phyloP scores from a whole-genome alignment of 768 basidiomycete genomes.

The Boletus speciosus region DNA sequence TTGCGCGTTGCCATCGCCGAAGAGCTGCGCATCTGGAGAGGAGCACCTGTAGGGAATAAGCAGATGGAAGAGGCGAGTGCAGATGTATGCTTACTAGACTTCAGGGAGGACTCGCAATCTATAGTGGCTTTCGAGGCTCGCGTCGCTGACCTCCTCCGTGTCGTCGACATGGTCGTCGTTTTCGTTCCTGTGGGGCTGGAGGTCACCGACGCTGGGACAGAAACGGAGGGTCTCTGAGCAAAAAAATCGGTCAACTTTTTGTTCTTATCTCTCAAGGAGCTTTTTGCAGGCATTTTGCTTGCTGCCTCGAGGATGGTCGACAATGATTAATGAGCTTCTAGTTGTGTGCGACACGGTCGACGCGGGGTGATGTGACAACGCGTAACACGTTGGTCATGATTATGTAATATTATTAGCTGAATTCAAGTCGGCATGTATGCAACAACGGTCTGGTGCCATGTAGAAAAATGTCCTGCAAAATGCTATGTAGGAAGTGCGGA shows the following conservation, averaged over 20 bases:
- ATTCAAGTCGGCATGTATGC: too few species aligned
- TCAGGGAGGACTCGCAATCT: neutral
- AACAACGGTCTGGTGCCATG: conserved; percentile 1
- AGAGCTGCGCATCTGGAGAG: conserved; percentile 6
- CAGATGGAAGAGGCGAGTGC: neutral
- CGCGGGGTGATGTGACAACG: conserved; percentile 14
- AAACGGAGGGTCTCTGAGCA: conserved; percentile 27
- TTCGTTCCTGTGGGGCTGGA: neutral
- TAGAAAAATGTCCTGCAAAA: conserved; percentile 25
- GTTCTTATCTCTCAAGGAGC: conserved; percentile 13
- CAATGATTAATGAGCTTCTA: neutral
- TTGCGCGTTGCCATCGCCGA: conserved; percentile 21
- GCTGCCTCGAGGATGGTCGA: neutral
- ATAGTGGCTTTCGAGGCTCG: conserved; percentile 3
- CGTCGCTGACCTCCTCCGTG: conserved; percentile 9
- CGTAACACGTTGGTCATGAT: conserved; percentile 5
- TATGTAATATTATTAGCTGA: too few species aligned
- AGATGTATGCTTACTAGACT: conserved; percentile 19
- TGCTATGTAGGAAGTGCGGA: neutral
- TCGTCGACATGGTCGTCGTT: conserved; percentile 1
- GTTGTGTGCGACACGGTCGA: conserved; percentile 7
- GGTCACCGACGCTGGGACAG: conserved; percentile 11
- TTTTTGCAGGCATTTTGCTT: conserved; percentile 20
- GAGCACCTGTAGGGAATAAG: conserved; percentile 13
- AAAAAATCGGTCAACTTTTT: conserved; percentile 48